These are phyloP conservation scores for Nasturtium officinale DNA, from an alignment of 345 rosid species.

Conservation along the genomic window DNA sequence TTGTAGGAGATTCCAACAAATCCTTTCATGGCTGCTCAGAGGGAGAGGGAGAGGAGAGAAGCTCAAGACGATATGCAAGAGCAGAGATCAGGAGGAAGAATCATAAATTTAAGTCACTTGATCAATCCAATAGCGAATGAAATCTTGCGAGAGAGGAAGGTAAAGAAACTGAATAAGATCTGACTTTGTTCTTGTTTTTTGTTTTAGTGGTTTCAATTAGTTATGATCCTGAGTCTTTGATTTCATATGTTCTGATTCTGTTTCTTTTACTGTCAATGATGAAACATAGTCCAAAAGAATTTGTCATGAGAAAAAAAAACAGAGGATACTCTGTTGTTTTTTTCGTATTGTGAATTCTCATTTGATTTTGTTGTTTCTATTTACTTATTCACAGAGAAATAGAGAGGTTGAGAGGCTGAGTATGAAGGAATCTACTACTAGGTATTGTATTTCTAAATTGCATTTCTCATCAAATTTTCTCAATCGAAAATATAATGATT, in stretches of 20 bases:
- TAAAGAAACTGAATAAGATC: not conserved
- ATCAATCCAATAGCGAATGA: not conserved
- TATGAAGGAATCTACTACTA: not conserved
- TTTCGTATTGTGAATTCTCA: not conserved
- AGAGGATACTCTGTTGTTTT: not conserved
- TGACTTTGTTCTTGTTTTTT: not conserved
- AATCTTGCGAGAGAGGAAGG: not conserved
- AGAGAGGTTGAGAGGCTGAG: not conserved
- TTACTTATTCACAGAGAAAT: not conserved
- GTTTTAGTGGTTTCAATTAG: too few relatives aligned
- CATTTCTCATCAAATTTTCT: too few relatives aligned
- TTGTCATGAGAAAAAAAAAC: too few relatives aligned
- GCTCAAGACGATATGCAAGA: not conserved
- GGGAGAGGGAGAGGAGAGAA: not conserved
- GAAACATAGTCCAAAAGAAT: too few relatives aligned
- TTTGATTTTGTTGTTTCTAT: too few relatives aligned
- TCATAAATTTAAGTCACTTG: not conserved
- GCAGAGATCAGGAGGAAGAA: not conserved
- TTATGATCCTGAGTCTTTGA: too few relatives aligned
- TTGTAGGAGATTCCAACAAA: not conserved
- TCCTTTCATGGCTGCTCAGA: not conserved
- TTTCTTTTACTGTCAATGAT: too few relatives aligned
- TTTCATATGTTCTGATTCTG: too few relatives aligned
- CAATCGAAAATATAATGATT: too few relatives aligned
- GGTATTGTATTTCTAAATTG: not conserved